Evolutionary conservation across 257 asterid species (phyloP).

Genomic region (Mitragyna speciosa): DNA sequence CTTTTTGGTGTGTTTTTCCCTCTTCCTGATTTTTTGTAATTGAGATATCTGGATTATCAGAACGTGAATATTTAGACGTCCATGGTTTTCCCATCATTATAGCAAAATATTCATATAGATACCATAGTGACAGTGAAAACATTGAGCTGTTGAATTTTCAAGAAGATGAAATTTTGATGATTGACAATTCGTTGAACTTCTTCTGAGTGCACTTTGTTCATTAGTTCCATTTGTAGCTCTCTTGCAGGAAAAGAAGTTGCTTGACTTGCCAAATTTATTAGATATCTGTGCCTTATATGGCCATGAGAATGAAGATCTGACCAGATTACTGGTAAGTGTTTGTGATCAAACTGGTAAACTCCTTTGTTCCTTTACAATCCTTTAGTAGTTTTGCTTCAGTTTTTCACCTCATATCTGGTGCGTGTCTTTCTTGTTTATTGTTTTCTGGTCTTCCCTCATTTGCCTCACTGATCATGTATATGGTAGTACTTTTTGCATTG

Average conservation of each 20-base stretch:
- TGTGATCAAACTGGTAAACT: background rate
- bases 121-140: background rate
- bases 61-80: background rate
- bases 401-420: background rate
- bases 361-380: background rate
- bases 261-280: constrained; percentile 79
- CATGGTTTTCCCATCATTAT: background rate
- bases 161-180: background rate
- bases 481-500: background rate
- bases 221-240: constrained; percentile 62
- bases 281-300: constrained; percentile 87
- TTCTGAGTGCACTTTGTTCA: constrained; percentile 36
- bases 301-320: constrained; percentile 88
- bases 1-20: background rate
- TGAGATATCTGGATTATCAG: background rate
- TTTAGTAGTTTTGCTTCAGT: background rate
- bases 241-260: constrained; percentile 92
- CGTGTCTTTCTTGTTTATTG: background rate
- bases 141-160: background rate
- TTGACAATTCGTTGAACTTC: background rate
- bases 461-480: background rate
- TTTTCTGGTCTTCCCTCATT: background rate
- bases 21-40: background rate
- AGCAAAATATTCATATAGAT: background rate
- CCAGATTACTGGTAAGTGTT: constrained; percentile 62